Evolutionary conservation across 2,329 filamentous ascomycete genomes (phyloP).

Genomic region (Cladobotryum mycophilum): DNA sequence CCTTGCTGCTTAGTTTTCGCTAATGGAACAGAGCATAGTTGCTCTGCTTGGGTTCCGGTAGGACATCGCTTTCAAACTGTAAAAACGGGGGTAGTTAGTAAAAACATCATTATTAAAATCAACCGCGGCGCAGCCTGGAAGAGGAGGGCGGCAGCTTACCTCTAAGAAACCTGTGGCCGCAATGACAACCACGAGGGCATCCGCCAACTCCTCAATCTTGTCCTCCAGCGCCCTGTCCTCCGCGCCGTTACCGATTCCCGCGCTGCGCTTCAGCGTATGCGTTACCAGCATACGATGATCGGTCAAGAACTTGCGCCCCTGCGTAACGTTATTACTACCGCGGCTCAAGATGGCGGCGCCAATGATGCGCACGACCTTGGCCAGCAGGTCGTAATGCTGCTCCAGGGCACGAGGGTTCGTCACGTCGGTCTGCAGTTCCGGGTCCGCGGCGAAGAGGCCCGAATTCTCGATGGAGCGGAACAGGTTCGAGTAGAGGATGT

Average conservation of each 20-base stretch:
- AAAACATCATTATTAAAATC: background rate
- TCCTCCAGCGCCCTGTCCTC: conserved; percentile 43
- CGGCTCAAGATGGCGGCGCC: conserved; percentile 74
- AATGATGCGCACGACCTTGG: conserved; percentile 74
- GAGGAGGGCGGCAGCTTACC: conserved; percentile 49
- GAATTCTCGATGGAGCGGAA: conserved; percentile 77
- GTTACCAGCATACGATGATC: conserved; percentile 81
- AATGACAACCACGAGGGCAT: conserved; percentile 79
- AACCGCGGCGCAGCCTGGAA: too few relatives aligned
- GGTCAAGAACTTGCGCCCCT: conserved; percentile 71
- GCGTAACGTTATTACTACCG: conserved; percentile 74
- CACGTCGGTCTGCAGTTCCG: conserved; percentile 79
- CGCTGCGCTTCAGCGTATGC: conserved; percentile 83
- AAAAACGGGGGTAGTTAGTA: conserved; percentile 1
- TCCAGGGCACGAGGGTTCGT: conserved; percentile 64
- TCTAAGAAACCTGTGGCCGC: conserved; percentile 78
- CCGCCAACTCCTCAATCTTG: conserved; percentile 69
- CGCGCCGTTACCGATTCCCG: conserved; percentile 58
- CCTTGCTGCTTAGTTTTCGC: background rate
- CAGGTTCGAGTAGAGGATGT: conserved; percentile 82
- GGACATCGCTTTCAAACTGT: conserved; percentile 37
- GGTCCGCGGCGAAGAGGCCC: conserved; percentile 81
- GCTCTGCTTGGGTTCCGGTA: conserved; percentile 27
- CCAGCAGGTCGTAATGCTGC: conserved; percentile 78
- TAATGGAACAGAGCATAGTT: conserved; percentile 34